Evolutionary conservation across 208 protist genomes (phyloP).

Genomic region (Trichomonas tenax): DNA sequence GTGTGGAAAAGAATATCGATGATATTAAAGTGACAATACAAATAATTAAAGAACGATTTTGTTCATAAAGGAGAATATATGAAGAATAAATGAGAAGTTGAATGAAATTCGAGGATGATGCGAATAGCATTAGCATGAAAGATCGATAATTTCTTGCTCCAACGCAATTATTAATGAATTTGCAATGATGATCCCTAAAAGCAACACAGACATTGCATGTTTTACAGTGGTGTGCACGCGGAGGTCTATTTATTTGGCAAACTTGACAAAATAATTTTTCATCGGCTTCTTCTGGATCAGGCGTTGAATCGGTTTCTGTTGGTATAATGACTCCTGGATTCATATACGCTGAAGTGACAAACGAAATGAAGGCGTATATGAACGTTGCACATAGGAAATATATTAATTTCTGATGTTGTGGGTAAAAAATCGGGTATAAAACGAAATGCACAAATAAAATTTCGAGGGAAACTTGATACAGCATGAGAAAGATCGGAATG

Average conservation of each 20-base stretch:
- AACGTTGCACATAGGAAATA: not conserved
- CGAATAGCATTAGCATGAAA: not conserved
- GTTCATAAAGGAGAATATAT: not conserved
- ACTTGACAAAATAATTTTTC: not conserved
- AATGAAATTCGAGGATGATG: not conserved
- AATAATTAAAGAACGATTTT: not conserved
- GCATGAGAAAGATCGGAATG: not conserved
- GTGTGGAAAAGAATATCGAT: not conserved
- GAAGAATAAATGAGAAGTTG: not conserved
- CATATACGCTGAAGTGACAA: not conserved
- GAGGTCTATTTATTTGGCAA: not conserved
- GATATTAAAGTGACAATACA: not conserved
- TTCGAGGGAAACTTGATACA: not conserved
- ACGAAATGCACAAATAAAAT: not conserved
- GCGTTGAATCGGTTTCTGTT: not conserved
- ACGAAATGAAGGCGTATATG: not conserved
- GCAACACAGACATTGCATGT: not conserved
- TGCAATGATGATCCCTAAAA: conserved; percentile 15
- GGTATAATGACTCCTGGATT: not conserved
- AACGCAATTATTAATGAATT: conserved; percentile 17
- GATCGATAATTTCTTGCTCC: conserved; percentile 5
- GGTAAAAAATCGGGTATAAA: not conserved
- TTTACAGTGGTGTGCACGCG: not conserved
- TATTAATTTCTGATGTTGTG: not conserved
- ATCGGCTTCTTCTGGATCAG: not conserved